A percentile compares a stretch with the other conserved stretches of the same genome.
phyloP scores from a whole-genome alignment of 2,329 filamentous ascomycete species.

The Sclerotinia sclerotiorum region DNA sequence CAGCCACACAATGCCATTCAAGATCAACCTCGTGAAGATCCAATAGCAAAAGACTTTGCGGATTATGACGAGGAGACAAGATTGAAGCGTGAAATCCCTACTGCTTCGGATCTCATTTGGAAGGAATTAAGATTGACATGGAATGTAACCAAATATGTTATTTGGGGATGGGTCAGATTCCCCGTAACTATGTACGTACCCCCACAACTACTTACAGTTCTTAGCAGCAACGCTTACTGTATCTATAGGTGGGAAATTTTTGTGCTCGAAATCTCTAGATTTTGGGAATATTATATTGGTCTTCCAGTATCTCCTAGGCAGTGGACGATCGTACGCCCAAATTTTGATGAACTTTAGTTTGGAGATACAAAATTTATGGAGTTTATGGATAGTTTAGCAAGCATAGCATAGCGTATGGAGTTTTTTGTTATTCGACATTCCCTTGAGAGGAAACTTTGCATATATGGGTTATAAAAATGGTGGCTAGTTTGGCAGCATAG shows the following conservation, averaged over 20 bases:
- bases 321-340: slow-evolving; percentile 47
- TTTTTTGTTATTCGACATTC: slow-evolving; percentile 6
- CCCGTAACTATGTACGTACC: slow-evolving; percentile 66
- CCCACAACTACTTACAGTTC: neutral
- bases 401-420: slow-evolving; percentile 19
- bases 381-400: slow-evolving; percentile 2
- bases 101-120: slow-evolving; percentile 57
- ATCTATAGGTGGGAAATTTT: slow-evolving; percentile 51
- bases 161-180: slow-evolving; percentile 67
- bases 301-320: slow-evolving; percentile 55
- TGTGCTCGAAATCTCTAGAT: slow-evolving; percentile 52
- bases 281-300: slow-evolving; percentile 65
- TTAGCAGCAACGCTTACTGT: slow-evolving; percentile 15
- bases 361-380: neutral
- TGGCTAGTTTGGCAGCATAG: neutral
- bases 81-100: slow-evolving; percentile 39
- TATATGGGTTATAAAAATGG: neutral
- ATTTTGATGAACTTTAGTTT: slow-evolving; percentile 45
- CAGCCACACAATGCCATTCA: slow-evolving; percentile 48
- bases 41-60: slow-evolving; percentile 46
- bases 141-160: slow-evolving; percentile 62
- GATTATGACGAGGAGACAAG: slow-evolving; percentile 41
- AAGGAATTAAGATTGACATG: slow-evolving; percentile 65
- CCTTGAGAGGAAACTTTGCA: neutral
- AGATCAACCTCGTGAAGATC: slow-evolving; percentile 34